Evolutionary conservation across 345 rosid species (phyloP), one percentile per base, ranked within the genome.

Genomic region (Garcia nutans): DNA sequence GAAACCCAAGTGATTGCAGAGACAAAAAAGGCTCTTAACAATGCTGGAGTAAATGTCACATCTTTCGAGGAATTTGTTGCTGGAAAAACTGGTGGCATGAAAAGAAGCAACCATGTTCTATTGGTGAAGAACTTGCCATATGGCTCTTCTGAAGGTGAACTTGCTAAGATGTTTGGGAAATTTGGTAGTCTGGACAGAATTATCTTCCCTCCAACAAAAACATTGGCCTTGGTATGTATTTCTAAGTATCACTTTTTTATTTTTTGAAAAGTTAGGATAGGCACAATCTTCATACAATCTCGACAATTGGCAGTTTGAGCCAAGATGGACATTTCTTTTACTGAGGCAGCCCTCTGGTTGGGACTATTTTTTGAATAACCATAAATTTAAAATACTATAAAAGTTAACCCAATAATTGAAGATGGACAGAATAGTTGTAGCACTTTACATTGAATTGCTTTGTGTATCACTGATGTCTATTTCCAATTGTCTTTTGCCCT

Each of bases 1-100:
- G 98, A 96, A 87, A 90, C 98, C 64, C 97, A 93, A 88, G 98
- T 93, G 77, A 86, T 96, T 74, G 93, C 91, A 10, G 93, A 96
- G 81, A 96, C 99, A 16, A 96, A 95, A 86, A 90, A 85, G 42
- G 88, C 97, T 77, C 88, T 96, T 78, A 33, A 86, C 8, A 88
- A 85, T 82, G 92, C 96, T 77, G 99, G 99, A 71, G 87, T 93
- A 26, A 96, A 93, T 83, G 87, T 91, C 37, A 50, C 83, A 16
- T 80, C 88, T 60, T 81, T 96, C 79, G 98, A 91, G 84, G 93
- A 88, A 74, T 81, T 86, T 84, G 92, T 89, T 79, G 44, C 88
- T 65, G 86, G 91, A 50, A 87, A 86, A 76, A 81, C 84, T 23
- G 91, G 84, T 74, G 91, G 86, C 66, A 77, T 76, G 77, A 89